Evolutionary conservation across 2,329 filamentous ascomycete species (phyloP).

Genomic region (Alternaria burnsii): DNA sequence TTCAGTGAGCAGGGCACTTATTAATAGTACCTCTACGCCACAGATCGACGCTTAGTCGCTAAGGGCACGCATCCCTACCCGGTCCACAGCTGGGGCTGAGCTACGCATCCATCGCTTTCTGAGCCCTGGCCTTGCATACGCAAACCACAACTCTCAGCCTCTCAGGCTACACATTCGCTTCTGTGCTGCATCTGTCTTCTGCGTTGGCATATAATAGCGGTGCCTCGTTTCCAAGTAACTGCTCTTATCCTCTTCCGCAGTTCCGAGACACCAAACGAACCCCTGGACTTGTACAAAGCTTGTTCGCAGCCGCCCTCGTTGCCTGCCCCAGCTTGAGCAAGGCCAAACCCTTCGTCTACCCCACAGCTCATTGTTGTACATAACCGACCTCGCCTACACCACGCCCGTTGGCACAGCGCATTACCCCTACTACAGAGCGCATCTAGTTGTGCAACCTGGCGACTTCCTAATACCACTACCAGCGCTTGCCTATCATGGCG

Average conservation of each 20-base stretch:
- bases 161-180: constrained; percentile 16
- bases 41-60: constrained; percentile 10
- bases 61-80: constrained; percentile 6
- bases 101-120: constrained; percentile 14
- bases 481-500: constrained; percentile 49
- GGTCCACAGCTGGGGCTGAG: constrained; percentile 14
- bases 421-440: not conserved
- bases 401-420: not conserved
- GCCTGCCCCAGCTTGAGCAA: constrained; percentile 9
- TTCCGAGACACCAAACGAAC: constrained; percentile 2
- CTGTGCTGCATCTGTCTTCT: not conserved
- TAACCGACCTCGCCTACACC: not conserved
- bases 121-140: constrained; percentile 14
- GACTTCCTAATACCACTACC: not conserved
- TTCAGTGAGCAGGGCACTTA: constrained; percentile 1
- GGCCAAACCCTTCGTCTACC: constrained; percentile 9
- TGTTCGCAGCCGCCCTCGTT: not conserved
- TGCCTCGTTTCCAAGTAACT: not conserved
- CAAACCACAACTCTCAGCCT: constrained; percentile 21
- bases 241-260: not conserved
- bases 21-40: constrained; percentile 19
- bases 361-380: constrained; percentile 10
- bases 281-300: constrained; percentile 3
- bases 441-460: not conserved
- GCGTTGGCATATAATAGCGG: constrained; percentile 1